Percentiles rank a stretch among this genome's conserved stretches.
phyloP scores from a whole-genome alignment of 2,329 filamentous ascomycete species.

The Ophiostoma triangulosporum region DNA sequence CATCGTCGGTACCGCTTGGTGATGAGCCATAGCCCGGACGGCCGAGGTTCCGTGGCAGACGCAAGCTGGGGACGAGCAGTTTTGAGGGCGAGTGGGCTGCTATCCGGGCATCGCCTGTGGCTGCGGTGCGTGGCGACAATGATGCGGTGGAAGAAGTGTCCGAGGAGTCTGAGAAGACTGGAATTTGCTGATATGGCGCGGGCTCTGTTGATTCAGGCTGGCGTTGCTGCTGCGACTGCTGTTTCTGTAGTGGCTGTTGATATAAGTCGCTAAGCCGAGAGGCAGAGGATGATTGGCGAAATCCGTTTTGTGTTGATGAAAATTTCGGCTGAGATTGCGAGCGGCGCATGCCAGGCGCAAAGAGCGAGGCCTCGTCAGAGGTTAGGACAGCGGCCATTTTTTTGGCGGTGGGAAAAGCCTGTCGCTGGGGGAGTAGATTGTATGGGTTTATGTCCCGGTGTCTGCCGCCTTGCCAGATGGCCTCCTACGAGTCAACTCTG shows the following conservation, averaged over 20 bases:
- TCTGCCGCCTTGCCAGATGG: conserved; percentile 11
- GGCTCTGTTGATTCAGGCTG: not conserved
- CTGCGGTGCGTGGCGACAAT: conserved; percentile 40
- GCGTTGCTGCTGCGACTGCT: not conserved
- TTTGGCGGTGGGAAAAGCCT: not conserved
- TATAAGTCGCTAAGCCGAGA: conserved; percentile 35
- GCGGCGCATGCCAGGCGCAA: conserved; percentile 40
- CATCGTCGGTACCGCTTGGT: conserved; percentile 15
- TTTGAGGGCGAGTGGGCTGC: conserved; percentile 46
- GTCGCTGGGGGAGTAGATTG: not conserved
- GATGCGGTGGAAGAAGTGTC: conserved; percentile 39
- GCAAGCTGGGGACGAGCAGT: conserved; percentile 44
- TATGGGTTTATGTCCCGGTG: not conserved
- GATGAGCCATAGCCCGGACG: conserved; percentile 26
- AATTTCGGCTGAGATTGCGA: conserved; percentile 50
- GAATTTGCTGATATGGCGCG: conserved; percentile 17
- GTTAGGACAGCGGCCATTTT: conserved; percentile 42
- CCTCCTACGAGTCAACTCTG: not conserved
- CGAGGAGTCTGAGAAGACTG: conserved; percentile 31
- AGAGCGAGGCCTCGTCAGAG: conserved; percentile 44
- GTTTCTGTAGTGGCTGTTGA: conserved; percentile 19
- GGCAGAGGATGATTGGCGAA: conserved; percentile 32
- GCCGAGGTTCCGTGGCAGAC: conserved; percentile 44
- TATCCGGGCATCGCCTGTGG: conserved; percentile 39
- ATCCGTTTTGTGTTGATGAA: conserved; percentile 27